Base-by-base conservation (phyloP, 2,329 filamentous ascomycete species). In the Fusarium sp. region DNA sequence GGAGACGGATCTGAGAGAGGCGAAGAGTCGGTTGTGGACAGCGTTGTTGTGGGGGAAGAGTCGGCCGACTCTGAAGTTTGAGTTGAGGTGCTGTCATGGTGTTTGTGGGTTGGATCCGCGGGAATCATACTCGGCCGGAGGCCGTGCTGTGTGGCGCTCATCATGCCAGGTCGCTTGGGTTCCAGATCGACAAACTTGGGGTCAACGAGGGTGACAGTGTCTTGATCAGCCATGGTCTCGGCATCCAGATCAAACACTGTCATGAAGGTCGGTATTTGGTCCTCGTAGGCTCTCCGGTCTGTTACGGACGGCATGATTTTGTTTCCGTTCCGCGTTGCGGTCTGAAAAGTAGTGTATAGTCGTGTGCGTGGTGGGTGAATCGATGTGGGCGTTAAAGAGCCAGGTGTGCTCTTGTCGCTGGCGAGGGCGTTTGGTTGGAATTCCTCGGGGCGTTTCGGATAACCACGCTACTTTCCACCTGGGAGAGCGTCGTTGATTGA, bases 41-140 rank as follows among this genome's bases (percentile, higher is more conserved):
- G 90, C 3, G 96, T 98, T 5, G 95, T 98, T 9, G 96, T 98
- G 2, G 96, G 96, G 10, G 96, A 98, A 24, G 96, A 98, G 79
- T 98, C 95, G 46, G 94, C 94, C 2, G 96, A 98, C 73, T 94
- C 94, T 17, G 93, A 94, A 63, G 88, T 88, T 72, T 93, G 92
- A 4, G 93, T 94, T 9, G 92, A 95, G n/a, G 90, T 92, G 84
- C 92, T 94, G 80, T 94, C 90, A 80, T 91, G 88, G 80, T 94
- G 92, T 79, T 92, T 91, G 83, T 94, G 93, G 72, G 85, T 85
- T 70, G 85, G 79, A 75, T 88, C 86, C 5, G 84, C 78, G 35
- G 84, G 79, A 61, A 88, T 77, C 60, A 83, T 79, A 65, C 81
- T 80, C 53, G 85, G 79, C 63, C 82, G 79, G 63, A 87, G 80